A percentile compares a stretch with the other conserved stretches of the same genome.
phyloP scores from a whole-genome alignment of 495 filamentous ascomycete species.

The Ascobolus immersus region DNA sequence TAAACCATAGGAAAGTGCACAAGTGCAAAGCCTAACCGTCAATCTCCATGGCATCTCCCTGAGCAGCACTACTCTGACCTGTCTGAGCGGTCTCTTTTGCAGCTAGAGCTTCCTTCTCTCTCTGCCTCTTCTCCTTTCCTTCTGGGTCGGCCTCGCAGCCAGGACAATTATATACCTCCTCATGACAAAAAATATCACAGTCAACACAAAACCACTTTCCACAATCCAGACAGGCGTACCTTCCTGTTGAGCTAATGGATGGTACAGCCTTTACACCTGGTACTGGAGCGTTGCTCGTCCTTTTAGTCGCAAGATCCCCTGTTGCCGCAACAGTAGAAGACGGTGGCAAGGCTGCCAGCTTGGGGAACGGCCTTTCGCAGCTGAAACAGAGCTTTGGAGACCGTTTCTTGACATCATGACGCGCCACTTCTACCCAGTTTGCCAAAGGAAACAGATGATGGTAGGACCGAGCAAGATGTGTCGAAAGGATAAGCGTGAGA shows the following conservation, averaged over 20 bases:
- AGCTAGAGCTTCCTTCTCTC: not conserved
- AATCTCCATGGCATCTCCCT: not conserved
- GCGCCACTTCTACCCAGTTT: constrained; percentile 49
- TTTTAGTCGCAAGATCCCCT: constrained; percentile 4
- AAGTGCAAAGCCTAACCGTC: no score
- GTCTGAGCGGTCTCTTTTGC: no score
- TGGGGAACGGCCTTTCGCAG: constrained; percentile 29
- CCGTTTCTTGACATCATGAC: constrained; percentile 8
- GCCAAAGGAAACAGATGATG: constrained; percentile 83
- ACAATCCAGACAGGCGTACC: constrained; percentile 72
- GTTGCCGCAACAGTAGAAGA: not conserved
- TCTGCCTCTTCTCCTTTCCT: not conserved
- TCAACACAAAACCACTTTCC: constrained; percentile 86
- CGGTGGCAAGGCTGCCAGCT: constrained; percentile 17
- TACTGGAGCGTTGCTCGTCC: no score
- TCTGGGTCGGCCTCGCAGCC: constrained; percentile 51
- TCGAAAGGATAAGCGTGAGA: constrained; percentile 85
- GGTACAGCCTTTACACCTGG: constrained; percentile 23
- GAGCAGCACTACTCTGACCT: not conserved
- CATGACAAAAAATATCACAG: constrained; percentile 84
- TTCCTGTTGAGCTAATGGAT: constrained; percentile 58
- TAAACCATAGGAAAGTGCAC: no score
- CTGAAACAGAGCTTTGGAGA: constrained; percentile 20
- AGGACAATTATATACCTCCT: constrained; percentile 83
- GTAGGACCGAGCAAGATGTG: constrained; percentile 80